phyloP scores from a whole-genome alignment of 352 stramenopile genomes.

The Globisporangium okanoganense region DNA sequence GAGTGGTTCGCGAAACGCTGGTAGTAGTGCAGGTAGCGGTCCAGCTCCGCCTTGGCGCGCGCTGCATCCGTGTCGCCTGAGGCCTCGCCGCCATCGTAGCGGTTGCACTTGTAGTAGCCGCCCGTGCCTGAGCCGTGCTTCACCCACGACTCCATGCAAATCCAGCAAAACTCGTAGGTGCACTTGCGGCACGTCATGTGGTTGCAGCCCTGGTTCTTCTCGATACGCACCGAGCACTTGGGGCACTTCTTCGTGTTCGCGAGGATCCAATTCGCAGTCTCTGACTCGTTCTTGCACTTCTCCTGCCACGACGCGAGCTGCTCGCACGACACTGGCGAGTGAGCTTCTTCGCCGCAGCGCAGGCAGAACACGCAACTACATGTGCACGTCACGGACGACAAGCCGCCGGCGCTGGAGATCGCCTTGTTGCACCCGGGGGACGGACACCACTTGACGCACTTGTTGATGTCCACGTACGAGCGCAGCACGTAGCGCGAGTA shows the following conservation, averaged over 20 bases:
- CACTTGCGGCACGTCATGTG: slow-evolving; percentile 97
- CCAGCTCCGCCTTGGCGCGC: slow-evolving; percentile 94
- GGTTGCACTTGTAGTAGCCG: slow-evolving; percentile 99
- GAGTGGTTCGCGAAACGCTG: slow-evolving; percentile 97
- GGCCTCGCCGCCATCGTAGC: slow-evolving; percentile 83
- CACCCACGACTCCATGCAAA: slow-evolving; percentile 95
- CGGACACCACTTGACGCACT: slow-evolving; percentile 96
- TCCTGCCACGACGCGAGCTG: slow-evolving; percentile 94
- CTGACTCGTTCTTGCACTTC: slow-evolving; percentile 97
- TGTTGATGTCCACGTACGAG: slow-evolving; percentile 98
- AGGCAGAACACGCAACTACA: slow-evolving; percentile 90
- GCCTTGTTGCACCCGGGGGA: slow-evolving; percentile 95
- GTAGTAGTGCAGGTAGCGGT: slow-evolving; percentile 99
- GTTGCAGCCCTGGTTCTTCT: slow-evolving; percentile 99
- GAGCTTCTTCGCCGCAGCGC: slow-evolving; percentile 96
- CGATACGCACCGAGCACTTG: slow-evolving; percentile 98
- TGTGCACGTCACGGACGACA: slow-evolving; percentile 76
- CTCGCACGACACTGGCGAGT: slow-evolving; percentile 92
- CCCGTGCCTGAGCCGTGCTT: slow-evolving; percentile 95
- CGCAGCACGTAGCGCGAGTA: slow-evolving; percentile 93
- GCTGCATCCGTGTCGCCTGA: slow-evolving; percentile 81
- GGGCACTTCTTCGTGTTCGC: slow-evolving; percentile 99
- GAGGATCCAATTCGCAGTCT: slow-evolving; percentile 99
- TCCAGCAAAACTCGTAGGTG: slow-evolving; percentile 98
- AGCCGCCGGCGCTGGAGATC: slow-evolving; percentile 78